Evolutionary conservation across 768 basidiomycete genomes (phyloP), one percentile per base, ranked within the genome.

Genomic region (Suillus brevipes): DNA sequence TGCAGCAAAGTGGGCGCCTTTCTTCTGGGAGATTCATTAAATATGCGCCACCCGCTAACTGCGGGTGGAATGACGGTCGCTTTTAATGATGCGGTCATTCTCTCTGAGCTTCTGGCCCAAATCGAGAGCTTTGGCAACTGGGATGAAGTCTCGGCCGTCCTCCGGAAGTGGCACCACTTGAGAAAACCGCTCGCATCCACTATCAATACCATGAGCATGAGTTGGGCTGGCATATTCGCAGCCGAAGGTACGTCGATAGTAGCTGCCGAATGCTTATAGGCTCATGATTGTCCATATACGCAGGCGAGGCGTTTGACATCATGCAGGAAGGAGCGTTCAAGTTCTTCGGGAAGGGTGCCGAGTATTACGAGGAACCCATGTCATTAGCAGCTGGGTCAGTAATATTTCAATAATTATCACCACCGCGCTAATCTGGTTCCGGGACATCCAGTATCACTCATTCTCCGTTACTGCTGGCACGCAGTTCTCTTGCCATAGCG

Each of bases 61-160:
- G 95, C 94, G 16, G 93, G 94, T 34, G 95, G 95, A 5, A 97
- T 97, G 95, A 95, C 94, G 1, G 94, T 96, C 52, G 94, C 92
- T 1, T 80, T 97, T 63, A 82, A 86, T 73, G 95, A 97, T 71
- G 89, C 89, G 12, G 88, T 92, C 16, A 69, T 90, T 25, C 83
- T 97, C 8, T 76, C 85, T 60, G 78, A 85, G 9, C 78, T 91
- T 59, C 79, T 95, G 1, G 77, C 76, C 0, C 68, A 78, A n/a
- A 75, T 88, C 47, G 65, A 71, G 37, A 65, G 77, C 67, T 70
- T 74, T 36, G 69, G 74, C 7, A 79, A 87, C 70, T 87, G 85
- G 85, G 71, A 74, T 3, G 72, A 78, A 38, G 70, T 90, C 18
- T 75, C 80, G 40, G 72, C 73, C 13, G 72, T 83, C 28, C 76